Evolutionary conservation across 768 basidiomycete genomes (phyloP), one percentile per base, ranked within the genome.

Genomic region (Mycena vulgaris): DNA sequence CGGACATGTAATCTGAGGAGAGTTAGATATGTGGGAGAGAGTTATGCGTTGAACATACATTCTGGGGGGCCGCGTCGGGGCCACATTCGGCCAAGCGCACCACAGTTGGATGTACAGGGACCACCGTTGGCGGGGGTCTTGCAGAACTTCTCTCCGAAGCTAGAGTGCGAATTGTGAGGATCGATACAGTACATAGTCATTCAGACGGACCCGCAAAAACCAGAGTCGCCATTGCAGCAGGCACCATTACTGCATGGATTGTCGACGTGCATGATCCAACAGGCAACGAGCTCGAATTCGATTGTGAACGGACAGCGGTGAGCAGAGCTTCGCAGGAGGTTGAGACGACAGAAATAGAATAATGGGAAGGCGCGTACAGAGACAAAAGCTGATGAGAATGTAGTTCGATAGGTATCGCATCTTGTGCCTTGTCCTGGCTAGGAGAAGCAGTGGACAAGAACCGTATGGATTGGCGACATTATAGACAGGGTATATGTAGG

Each of bases 121-220:
- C 65, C 47, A 14, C 51, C 51, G 16, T 52, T 30, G 28, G 52
- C 59, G 28, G 47, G 5, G 2, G 25, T 49, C 47, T 35, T 60
- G 57, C 77, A 76, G 55, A 74, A 75, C 10, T 48, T 45, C 5
- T 66, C 56, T 19, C 69, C 74, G 56, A 71, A 39, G 3, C 39
- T 39, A 16, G 39, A 39, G 10, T 3, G 39, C 14, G 39, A 39
- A 39, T 39, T 39, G 17, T 39, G 14, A 9, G 39, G 14, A 16
- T 39, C 3, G 39, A 39, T 39, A 11, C 17, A 16, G 39, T 8
- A 8, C 9, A 39, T 8, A 8, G 39, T 8, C 10, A 39, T 8
- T 8, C 7, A 10, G 10, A 39, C 39, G 14, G 14, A 73, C 66
- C 78, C 78, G 62, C 78, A 78, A 52, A 74, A 78, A 27, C 78